Evolutionary conservation across 192 early-diverging fungal genomes (phyloP).

Genomic region (Phycomyces blakesleeanus): DNA sequence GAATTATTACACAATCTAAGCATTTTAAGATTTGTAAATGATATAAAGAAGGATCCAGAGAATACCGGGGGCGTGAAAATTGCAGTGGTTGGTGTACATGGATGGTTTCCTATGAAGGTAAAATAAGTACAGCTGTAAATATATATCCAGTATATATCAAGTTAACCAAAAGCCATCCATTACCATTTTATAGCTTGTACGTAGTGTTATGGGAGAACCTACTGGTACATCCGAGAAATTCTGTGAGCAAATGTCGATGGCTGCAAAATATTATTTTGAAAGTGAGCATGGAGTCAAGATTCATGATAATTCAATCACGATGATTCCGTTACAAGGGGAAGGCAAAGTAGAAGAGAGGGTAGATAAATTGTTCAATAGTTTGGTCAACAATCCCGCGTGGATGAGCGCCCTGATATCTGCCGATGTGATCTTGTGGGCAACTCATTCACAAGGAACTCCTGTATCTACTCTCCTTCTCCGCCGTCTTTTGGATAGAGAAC

Average conservation of each 20-base stretch:
- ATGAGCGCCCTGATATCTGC: conserved; percentile 44
- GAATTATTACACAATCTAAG: conserved; percentile 2
- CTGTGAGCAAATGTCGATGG: conserved; percentile 82
- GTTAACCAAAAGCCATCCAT: not conserved
- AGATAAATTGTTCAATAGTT: conserved; percentile 71
- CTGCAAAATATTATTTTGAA: conserved; percentile 51
- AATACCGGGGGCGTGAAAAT: conserved; percentile 45
- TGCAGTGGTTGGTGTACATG: conserved; percentile 85
- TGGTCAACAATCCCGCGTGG: conserved; percentile 52
- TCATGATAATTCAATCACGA: conserved; percentile 49
- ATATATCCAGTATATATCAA: no score
- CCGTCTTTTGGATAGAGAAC: conserved; percentile 62
- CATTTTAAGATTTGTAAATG: conserved; percentile 9
- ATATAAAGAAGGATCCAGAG: conserved; percentile 17
- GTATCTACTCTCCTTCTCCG: conserved; percentile 78
- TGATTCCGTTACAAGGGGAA: conserved; percentile 87
- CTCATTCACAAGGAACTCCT: conserved; percentile 93
- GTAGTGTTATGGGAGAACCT: conserved; percentile 83
- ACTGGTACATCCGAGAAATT: conserved; percentile 90
- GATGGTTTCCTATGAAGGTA: conserved; percentile 80
- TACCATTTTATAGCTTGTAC: conserved; percentile 40
- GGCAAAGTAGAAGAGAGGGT: conserved; percentile 89
- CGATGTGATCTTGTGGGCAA: conserved; percentile 82
- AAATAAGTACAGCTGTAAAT: not conserved
- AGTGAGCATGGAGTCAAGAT: conserved; percentile 45